Evolutionary conservation across 768 basidiomycete species (phyloP), one percentile per base, ranked within the genome.

Genomic region (Rickenella mellea): DNA sequence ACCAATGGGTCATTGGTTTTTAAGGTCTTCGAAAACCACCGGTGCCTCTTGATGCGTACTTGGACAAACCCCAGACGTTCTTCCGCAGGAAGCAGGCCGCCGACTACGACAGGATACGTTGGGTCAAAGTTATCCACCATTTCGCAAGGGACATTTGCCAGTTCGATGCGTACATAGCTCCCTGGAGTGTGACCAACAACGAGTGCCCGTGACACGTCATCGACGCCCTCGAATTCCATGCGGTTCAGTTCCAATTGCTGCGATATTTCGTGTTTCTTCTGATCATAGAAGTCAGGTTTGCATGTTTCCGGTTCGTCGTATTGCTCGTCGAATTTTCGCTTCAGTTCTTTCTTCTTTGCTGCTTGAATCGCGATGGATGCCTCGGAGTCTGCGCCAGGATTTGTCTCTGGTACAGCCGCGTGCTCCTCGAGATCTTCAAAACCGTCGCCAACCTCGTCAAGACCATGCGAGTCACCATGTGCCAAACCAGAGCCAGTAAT

Each of bases 1-100:
- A 98, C 86, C 43, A 99, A 74, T 0, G 96, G 96, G 60, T 98
- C 89, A 61, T 98, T 97, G 35, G 83, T 96, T 70, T 99, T 99
- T 49, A 98, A 75, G 2, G 89, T 93, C 54, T 77, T 77, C 6
- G 74, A 69, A 63, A 80, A 89, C 94, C 94, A 98, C 41, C 96
- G 75, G 60, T 99, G 96, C 42, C 93, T 74, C 65, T 99, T 99
- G 62, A 98, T 80, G 42, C 96, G 78, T 25, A 93, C 92, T 61
- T 97, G 93, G 15, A 97, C 71, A 64, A 82, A 94, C 1, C 92
- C 93, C 55, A 96, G 91, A 17, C 81, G 75, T 62, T 93, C 88
- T 63, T 99, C 96, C 0, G 88, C 77, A 0, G 87, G 73, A 4
- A 93, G 72, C 6, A 98, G 72, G 1, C 94, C 96, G 11, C 96